These are phyloP conservation scores for Ustilago tritici DNA, from an alignment of 1,284 basidiomycete genomes.

Conservation along the genomic window DNA sequence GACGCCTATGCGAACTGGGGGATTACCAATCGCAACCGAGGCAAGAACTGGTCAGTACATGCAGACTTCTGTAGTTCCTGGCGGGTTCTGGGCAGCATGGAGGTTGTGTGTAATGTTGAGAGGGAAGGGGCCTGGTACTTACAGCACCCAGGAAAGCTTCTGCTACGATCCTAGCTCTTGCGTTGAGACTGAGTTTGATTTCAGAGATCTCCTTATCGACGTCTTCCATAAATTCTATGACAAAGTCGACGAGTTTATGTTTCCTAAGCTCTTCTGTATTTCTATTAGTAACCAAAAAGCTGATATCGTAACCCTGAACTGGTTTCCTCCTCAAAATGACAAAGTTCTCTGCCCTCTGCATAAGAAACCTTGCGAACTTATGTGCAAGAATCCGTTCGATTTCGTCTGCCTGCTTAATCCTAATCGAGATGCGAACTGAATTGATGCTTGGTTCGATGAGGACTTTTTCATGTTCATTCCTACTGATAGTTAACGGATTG, in stretches of 20 bases:
- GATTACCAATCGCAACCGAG: too few species aligned
- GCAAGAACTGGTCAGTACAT: too few species aligned
- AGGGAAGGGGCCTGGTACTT: conserved; percentile 19
- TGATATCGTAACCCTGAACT: conserved; percentile 90
- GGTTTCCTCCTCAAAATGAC: conserved; percentile 94
- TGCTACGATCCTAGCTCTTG: conserved; percentile 94
- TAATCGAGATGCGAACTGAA: conserved; percentile 94
- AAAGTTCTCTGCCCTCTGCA: conserved; percentile 97
- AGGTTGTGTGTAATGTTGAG: too few species aligned
- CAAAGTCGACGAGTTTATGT: conserved; percentile 99
- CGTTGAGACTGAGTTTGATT: conserved; percentile 82
- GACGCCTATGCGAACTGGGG: neutral
- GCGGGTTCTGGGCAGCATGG: too few species aligned
- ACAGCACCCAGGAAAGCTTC: conserved; percentile 73
- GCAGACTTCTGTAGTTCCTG: too few species aligned
- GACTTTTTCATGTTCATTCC: conserved; percentile 96
- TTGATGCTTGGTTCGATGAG: conserved; percentile 97
- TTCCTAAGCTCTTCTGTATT: conserved; percentile 98
- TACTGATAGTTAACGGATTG: conserved; percentile 89
- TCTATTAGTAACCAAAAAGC: conserved; percentile 96
- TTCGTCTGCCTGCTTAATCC: conserved; percentile 99
- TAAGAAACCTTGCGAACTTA: conserved; percentile 99
- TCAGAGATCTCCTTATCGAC: conserved; percentile 90
- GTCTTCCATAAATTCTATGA: conserved; percentile 99
- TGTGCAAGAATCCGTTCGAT: conserved; percentile 96